Evolutionary conservation across 306 rosid species (phyloP).

Genomic region (Purshia tridentata): DNA sequence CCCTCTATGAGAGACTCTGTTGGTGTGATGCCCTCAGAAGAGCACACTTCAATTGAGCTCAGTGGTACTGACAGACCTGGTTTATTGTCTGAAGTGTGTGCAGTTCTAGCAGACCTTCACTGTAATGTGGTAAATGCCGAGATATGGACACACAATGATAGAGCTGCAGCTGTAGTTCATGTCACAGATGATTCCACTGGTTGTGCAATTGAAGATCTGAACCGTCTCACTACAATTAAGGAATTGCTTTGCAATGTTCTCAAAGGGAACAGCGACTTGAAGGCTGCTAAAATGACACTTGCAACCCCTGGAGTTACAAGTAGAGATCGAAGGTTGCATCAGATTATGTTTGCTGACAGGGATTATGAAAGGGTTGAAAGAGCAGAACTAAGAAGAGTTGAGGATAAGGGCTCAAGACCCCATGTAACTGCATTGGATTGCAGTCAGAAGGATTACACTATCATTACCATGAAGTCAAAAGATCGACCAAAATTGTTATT

Average conservation of each 20-base stretch:
- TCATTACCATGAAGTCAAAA: constrained; percentile 73
- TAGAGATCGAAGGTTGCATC: constrained; percentile 87
- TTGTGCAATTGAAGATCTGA: constrained; percentile 61
- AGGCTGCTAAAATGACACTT: constrained; percentile 67
- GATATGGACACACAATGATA: constrained; percentile 92
- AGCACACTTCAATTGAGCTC: constrained; percentile 88
- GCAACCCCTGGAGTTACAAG: constrained; percentile 74
- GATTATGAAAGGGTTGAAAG: constrained; percentile 74
- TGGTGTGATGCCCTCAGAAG: constrained; percentile 85
- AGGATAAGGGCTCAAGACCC: constrained; percentile 56
- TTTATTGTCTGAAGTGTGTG: constrained; percentile 89
- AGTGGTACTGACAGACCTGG: constrained; percentile 95
- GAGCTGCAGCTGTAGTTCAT: constrained; percentile 92
- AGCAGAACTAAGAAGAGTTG: constrained; percentile 35
- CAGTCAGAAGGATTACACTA: constrained; percentile 76
- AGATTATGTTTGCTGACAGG: constrained; percentile 93
- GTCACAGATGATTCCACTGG: constrained; percentile 76
- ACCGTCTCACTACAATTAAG: constrained; percentile 62
- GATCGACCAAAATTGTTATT: constrained; percentile 86
- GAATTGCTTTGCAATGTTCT: constrained; percentile 83
- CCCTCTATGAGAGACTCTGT: constrained; percentile 79
- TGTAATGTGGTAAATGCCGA: constrained; percentile 87
- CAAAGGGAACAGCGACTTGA: constrained; percentile 60
- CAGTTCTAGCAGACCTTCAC: constrained; percentile 84
- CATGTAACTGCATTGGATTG: constrained; percentile 68